Base-by-base conservation (phyloP, 331 rosid genomes). In the Malus hybrid region DNA sequence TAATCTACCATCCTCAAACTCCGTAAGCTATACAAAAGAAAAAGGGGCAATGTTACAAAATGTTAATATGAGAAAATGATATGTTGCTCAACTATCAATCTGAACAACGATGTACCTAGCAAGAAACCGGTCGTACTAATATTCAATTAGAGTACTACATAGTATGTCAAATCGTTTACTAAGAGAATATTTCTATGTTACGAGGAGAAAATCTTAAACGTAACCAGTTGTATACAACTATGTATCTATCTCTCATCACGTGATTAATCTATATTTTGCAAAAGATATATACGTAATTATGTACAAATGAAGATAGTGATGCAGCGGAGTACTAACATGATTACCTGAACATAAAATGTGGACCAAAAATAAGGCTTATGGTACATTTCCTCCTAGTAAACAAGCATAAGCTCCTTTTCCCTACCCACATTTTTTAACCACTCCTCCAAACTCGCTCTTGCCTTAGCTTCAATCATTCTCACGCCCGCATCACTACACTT, bases 401-500 rank as follows among this genome's bases (percentile, higher is more conserved):
- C 89, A 83, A 88, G 96, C 64, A 69, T 69, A 15, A 81, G 84
- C 74, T 92, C 97, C 67, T 80, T 87, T 16, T 80, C 92, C 69
- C 88, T 75, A 10, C 84, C 61, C 22, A 86, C 84, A 42, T 20
- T 48, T 10, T 3, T 57, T 5, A 90, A 60, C 96, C 96, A 92
- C 0, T 71, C 87, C 2, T 87, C 81, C 36, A 90, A 84, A 55
- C 82, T 81, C 46, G 93, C 93, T 75, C 75, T 77, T 13, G 90
- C 93, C 44, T 70, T 88, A 5, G 91, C 90, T 75, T 91, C 97
- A 71, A 88, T 76, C 86, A 83, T 71, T 77, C 97, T 84, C n/a
- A 92, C 88, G 2, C 97, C 93, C 12, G 94, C 94, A 59, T 90
- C 96, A 29, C 85, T 90, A 62, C 88, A 87, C 79, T 88, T 90